Percentiles rank a stretch among this genome's conserved stretches.
Evolutionary conservation across 306 rosid species (phyloP).

Genomic region (Trifolium pratense): DNA sequence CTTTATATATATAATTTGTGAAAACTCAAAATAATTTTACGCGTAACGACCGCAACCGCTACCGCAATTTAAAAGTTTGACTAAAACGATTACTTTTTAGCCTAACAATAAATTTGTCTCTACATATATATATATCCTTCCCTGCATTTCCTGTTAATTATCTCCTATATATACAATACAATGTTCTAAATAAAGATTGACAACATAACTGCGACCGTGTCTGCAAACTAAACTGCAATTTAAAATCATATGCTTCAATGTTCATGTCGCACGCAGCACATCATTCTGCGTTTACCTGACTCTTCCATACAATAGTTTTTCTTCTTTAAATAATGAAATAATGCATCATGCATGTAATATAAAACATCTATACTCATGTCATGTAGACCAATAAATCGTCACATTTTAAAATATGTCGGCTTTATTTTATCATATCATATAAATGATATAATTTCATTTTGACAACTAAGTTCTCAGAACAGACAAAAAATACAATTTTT

Average conservation of each 20-base stretch:
- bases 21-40: no score
- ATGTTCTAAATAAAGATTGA: no score
- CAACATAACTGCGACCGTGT: no score
- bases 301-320: not conserved
- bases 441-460: not conserved
- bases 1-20: no score
- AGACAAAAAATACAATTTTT: slow-evolving; percentile 36
- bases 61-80: no score
- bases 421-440: slow-evolving; percentile 37
- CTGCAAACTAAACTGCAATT: no score
- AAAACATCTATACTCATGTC: slow-evolving; percentile 33
- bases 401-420: slow-evolving; percentile 15
- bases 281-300: not conserved
- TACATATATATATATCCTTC: no score
- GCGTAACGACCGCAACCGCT: no score
- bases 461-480: slow-evolving; percentile 42
- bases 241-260: not conserved
- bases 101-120: no score
- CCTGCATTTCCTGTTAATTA: no score
- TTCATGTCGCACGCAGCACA: not conserved
- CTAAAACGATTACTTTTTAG: no score
- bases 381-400: slow-evolving; percentile 38
- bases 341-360: slow-evolving; percentile 37
- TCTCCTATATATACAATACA: no score
- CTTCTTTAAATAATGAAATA: not conserved